These are phyloP conservation scores for Scutellaria minor DNA, from an alignment of 257 asterid genomes.

Conservation along the genomic window DNA sequence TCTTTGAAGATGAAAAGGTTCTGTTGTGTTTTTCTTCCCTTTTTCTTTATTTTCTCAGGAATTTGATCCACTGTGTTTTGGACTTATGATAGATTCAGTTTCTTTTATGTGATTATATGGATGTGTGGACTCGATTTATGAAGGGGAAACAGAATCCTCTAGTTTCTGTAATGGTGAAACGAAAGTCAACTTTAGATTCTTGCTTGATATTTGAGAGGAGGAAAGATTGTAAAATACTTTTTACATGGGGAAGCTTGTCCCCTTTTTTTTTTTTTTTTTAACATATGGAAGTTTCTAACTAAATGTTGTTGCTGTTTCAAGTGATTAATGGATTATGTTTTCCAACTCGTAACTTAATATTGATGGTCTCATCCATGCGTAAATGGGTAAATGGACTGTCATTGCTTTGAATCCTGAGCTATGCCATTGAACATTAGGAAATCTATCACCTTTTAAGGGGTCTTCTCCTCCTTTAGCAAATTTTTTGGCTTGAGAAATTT, in stretches of 20 bases:
- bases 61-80: slow-evolving; percentile 8
- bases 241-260: background rate
- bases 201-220: slow-evolving; percentile 25
- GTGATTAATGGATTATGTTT: slow-evolving; percentile 16
- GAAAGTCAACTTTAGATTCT: slow-evolving; percentile 8
- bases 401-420: background rate
- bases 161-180: slow-evolving; percentile 10
- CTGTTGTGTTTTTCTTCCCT: background rate
- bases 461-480: slow-evolving; percentile 6
- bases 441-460: background rate
- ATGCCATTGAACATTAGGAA: background rate
- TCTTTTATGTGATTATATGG: slow-evolving; percentile 9
- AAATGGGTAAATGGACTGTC: slow-evolving; percentile 1
- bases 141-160: background rate
- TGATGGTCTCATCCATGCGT: background rate
- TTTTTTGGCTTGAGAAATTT: background rate
- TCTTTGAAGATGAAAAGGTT: slow-evolving; percentile 93
- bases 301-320: background rate
- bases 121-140: background rate
- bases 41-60: background rate
- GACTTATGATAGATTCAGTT: background rate
- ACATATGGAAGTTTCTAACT: background rate
- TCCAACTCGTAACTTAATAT: background rate
- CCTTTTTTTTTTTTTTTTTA: background rate
- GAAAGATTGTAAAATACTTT: background rate